Evolutionary conservation across 1,284 basidiomycete genomes (phyloP), one percentile per base, ranked within the genome.

Genomic region (Cryptococcus wingfieldii): DNA sequence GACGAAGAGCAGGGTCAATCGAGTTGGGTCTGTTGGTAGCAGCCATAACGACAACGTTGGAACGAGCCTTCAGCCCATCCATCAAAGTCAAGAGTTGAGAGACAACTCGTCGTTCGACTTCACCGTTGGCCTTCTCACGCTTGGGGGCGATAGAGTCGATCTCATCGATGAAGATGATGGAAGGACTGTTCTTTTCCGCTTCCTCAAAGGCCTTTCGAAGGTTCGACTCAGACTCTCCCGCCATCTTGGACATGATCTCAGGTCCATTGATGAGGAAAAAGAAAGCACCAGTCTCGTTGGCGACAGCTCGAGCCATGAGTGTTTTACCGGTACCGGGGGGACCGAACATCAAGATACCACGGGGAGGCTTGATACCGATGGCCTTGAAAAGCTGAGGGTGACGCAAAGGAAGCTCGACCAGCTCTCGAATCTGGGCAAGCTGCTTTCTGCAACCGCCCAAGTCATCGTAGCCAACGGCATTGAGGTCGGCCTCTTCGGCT

Each of bases 221-320:
- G 78, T 98, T 98, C 66, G 89, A 93, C 77, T 98, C 96, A 72
- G 86, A 89, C 80, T 98, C 96, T 70, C 94, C 94, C 56, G 94
- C 94, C 94, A 97, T 97, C 82, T 97, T 98, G 71, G 89, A 92
- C 95, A 98, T 98, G 77, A 98, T 98, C 78, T 98, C 96, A 48
- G 95, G 96, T 60, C 96, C 95, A 71, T 98, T 98, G 80, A 98
- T 98, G 56, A 98, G 81, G 86, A 98, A 98, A 84, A 98, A 98
- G 84, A 98, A 98, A 19, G 96, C 96, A 53, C 96, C 95, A 31
- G 95, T 98, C 79, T 99, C 96, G 76, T 98, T 98, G 61, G 95
- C 96, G 44, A 98, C 96, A 10, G 96, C 96, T 67, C 96, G 88
- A 45, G 96, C 95, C 95, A 99, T 98, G 62, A 96, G 83, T 10